These are phyloP conservation scores for Annulohypoxylon stygium DNA, from an alignment of 495 filamentous ascomycete species.

Conservation along the genomic window DNA sequence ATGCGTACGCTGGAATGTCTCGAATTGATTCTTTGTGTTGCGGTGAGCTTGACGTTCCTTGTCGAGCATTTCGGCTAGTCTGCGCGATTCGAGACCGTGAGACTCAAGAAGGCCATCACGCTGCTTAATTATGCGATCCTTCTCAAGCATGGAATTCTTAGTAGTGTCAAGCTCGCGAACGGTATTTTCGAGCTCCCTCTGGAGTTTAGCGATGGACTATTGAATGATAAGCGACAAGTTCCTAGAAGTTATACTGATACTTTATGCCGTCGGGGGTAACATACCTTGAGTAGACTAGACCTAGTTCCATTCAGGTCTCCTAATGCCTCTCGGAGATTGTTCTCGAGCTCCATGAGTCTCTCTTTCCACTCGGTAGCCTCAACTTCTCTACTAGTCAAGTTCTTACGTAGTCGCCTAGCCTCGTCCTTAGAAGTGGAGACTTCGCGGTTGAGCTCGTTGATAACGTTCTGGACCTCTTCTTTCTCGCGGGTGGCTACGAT, in stretches of 20 bases:
- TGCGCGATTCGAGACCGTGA: constrained; percentile 85
- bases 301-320: constrained; percentile 87
- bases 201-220: constrained; percentile 85
- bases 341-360: constrained; percentile 88
- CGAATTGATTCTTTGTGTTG: constrained; percentile 86
- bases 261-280: constrained; percentile 1
- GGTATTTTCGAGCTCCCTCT: constrained; percentile 86
- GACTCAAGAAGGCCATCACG: constrained; percentile 93
- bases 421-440: constrained; percentile 88
- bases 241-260: constrained; percentile 5
- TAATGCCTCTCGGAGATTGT: constrained; percentile 84
- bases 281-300: constrained; percentile 82
- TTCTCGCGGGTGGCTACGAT: constrained; percentile 87
- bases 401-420: constrained; percentile 81
- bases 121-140: constrained; percentile 87
- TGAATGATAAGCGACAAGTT: constrained; percentile 46
- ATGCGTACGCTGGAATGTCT: constrained; percentile 86
- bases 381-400: constrained; percentile 82
- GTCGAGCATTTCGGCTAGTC: constrained; percentile 88
- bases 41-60: constrained; percentile 88
- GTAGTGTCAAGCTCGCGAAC: constrained; percentile 83
- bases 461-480: constrained; percentile 78
- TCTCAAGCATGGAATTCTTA: constrained; percentile 81
- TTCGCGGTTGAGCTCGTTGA: constrained; percentile 89
- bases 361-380: constrained; percentile 92